Percentiles rank a stretch among this genome's conserved stretches.
These are phyloP conservation scores for Cyberlindnera galapagoensis DNA, from an alignment of 805 yeast species.

Conservation along the genomic window DNA sequence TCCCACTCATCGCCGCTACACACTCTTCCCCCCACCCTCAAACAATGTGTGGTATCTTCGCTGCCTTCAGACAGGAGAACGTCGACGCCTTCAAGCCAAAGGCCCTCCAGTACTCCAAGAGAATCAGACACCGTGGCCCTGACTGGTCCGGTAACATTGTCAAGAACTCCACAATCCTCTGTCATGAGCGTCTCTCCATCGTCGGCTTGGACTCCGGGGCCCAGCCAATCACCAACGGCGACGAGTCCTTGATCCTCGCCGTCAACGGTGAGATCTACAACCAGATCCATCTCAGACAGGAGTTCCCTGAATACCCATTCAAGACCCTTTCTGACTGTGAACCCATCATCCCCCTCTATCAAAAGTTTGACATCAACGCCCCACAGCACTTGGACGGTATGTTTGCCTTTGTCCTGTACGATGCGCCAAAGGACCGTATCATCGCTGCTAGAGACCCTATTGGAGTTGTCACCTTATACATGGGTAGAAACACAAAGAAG, in stretches of 20 bases:
- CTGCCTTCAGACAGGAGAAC: conserved; percentile 78
- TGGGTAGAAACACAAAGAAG: conserved; percentile 68
- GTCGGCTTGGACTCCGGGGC: conserved; percentile 98
- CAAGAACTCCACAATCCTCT: conserved; percentile 74
- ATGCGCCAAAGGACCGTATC: conserved; percentile 75
- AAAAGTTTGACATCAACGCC: conserved; percentile 82
- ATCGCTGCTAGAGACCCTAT: conserved; percentile 98
- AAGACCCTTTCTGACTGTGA: conserved; percentile 94
- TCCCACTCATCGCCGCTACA: not conserved
- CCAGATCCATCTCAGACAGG: conserved; percentile 83
- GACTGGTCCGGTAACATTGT: conserved; percentile 94
- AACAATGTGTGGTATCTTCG: conserved; percentile 97
- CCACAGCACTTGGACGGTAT: conserved; percentile 95
- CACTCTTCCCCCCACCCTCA: not conserved
- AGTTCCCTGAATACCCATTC: conserved; percentile 67
- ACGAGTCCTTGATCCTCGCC: conserved; percentile 65
- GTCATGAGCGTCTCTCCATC: conserved; percentile 95
- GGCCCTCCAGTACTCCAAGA: conserved; percentile 85
- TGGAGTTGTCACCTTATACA: conserved; percentile 92
- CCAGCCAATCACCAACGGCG: conserved; percentile 86
- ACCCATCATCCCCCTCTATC: conserved; percentile 88
- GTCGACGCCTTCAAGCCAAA: conserved; percentile 75
- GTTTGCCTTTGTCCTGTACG: conserved; percentile 94
- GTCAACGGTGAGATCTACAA: conserved; percentile 99
- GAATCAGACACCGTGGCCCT: conserved; percentile 98